These are phyloP conservation scores for Daldinia sp. DNA, from an alignment of 2,329 filamentous ascomycete species.

Conservation along the genomic window DNA sequence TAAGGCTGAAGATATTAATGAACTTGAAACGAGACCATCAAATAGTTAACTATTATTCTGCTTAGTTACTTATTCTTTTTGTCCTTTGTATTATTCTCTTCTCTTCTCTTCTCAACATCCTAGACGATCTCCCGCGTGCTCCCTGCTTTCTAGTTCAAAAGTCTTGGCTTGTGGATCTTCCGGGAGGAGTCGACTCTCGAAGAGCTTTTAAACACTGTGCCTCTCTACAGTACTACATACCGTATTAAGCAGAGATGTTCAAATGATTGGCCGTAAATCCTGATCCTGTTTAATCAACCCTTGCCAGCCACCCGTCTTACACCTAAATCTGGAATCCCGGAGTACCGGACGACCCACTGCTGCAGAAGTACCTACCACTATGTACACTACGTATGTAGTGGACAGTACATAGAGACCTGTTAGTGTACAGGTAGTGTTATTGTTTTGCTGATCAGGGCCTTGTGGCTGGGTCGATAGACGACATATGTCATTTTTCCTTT, in stretches of 20 bases:
- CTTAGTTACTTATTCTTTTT: not conserved
- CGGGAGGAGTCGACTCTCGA: constrained; percentile 1
- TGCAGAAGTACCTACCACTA: not conserved
- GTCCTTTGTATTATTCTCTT: not conserved
- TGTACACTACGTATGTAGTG: not conserved
- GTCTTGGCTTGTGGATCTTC: constrained; percentile 23
- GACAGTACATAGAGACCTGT: not conserved
- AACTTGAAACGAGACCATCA: constrained; percentile 20
- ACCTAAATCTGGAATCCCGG: constrained; percentile 37
- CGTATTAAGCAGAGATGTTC: constrained; percentile 31
- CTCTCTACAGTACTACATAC: constrained; percentile 33
- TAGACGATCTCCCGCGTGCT: constrained; percentile 19
- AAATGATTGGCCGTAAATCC: constrained; percentile 32
- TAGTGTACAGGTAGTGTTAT: constrained; percentile 12
- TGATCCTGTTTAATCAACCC: constrained; percentile 27
- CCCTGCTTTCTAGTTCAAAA: constrained; percentile 5
- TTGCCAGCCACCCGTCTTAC: constrained; percentile 36
- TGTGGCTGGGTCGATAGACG: constrained; percentile 22
- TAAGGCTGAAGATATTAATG: constrained; percentile 10
- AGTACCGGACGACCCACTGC: constrained; percentile 33
- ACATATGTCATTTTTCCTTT: constrained; percentile 17
- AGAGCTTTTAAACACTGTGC: constrained; percentile 27
- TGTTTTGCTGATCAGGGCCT: constrained; percentile 30
- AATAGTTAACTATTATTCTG: not conserved
- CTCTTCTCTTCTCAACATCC: not conserved